Conservation (phyloP, 306 rosid species). For the Styphnolobium japonicum region DNA sequence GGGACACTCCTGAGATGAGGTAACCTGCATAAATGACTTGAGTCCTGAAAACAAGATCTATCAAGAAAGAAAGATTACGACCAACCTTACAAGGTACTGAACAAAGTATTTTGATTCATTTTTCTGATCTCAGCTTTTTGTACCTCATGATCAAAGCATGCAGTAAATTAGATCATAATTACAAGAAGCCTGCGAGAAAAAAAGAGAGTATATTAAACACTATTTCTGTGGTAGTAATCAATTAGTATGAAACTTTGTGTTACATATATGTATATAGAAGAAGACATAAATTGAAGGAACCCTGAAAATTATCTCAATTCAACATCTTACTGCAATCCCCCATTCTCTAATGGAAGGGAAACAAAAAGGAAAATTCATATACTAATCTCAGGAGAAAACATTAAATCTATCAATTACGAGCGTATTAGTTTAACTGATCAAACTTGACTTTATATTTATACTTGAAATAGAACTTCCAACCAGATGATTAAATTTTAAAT, state of each 20-base stretch:
- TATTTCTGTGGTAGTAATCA: neutral
- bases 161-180: conserved; percentile 7
- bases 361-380: neutral
- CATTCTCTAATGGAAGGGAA: neutral
- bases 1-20: neutral
- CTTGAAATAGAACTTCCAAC: neutral
- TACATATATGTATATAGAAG: neutral
- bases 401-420: neutral
- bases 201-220: neutral
- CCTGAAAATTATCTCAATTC: neutral
- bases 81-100: conserved; percentile 88
- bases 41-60: neutral
- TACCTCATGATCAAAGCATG: conserved; percentile 51
- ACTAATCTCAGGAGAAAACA: neutral
- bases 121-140: conserved; percentile 83
- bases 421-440: neutral
- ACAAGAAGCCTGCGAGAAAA: neutral
- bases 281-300: neutral
- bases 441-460: neutral
- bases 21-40: neutral
- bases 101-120: conserved; percentile 91
- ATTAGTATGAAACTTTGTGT: neutral
- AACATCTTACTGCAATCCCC: neutral
- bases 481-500: neutral
- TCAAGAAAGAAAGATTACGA: neutral